phyloP scores from a whole-genome alignment of 257 asterid genomes.

The Solanum arcanum region DNA sequence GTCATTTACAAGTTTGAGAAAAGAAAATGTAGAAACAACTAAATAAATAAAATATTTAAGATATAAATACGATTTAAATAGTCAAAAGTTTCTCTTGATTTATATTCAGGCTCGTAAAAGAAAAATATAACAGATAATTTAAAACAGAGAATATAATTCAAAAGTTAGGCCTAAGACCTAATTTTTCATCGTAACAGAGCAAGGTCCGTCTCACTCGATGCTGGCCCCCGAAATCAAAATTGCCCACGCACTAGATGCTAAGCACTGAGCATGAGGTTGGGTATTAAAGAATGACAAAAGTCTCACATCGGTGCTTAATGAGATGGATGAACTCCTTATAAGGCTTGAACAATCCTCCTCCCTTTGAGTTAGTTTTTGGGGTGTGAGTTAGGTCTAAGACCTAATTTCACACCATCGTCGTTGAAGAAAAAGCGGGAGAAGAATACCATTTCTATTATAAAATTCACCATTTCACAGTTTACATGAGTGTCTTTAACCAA shows the following conservation, averaged over 20 bases:
- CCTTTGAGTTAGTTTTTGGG: too few species aligned
- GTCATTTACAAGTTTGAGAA: neutral
- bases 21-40: neutral
- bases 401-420: neutral
- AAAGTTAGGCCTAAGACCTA: neutral
- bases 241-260: neutral
- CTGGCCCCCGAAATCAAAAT: neutral
- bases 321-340: too few species aligned
- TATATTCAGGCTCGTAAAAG: neutral
- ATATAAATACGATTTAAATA: neutral
- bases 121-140: neutral
- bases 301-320: neutral
- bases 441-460: neutral
- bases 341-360: too few species aligned
- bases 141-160: rapidly evolving
- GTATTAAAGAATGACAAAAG: neutral
- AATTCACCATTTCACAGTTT: neutral
- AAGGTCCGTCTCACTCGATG: neutral
- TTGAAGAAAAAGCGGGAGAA: neutral
- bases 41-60: neutral
- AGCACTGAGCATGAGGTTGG: neutral
- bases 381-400: too few species aligned
- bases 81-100: neutral
- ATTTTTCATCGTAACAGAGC: neutral
- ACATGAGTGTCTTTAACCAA: neutral